Evolutionary conservation across 2,329 filamentous ascomycete species (phyloP).

Genomic region (Fonsecaea pugnacius): DNA sequence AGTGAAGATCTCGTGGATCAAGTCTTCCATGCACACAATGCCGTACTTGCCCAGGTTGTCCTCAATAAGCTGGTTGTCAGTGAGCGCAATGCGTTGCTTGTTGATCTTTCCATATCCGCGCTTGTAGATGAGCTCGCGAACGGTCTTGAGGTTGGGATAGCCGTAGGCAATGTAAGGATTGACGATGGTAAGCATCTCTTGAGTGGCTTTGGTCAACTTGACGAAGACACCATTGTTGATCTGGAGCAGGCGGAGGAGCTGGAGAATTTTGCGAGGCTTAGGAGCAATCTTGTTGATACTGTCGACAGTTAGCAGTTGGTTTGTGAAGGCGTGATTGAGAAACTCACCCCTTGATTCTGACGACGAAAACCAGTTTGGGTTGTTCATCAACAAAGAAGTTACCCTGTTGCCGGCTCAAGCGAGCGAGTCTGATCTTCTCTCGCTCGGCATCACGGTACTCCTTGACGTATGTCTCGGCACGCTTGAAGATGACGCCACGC

Average conservation of each 20-base stretch:
- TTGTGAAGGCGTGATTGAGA: neutral
- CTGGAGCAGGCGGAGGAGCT: constrained; percentile 98
- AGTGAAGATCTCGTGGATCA: constrained; percentile 99
- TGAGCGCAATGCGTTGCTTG: constrained; percentile 95
- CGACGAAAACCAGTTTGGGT: constrained; percentile 94
- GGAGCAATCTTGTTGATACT: constrained; percentile 99
- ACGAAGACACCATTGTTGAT: constrained; percentile 99
- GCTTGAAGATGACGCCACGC: constrained; percentile 98
- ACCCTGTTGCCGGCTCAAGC: constrained; percentile 87
- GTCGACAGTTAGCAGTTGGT: constrained; percentile 23
- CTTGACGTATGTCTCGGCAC: constrained; percentile 99
- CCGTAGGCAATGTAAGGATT: constrained; percentile 99
- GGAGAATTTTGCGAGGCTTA: constrained; percentile 99
- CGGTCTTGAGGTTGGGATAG: constrained; percentile 98
- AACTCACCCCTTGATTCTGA: constrained; percentile 94
- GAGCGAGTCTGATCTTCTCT: constrained; percentile 93
- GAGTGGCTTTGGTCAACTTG: constrained; percentile 94
- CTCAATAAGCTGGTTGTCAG: constrained; percentile 98
- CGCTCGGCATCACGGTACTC: constrained; percentile 99
- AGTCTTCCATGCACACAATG: constrained; percentile 98
- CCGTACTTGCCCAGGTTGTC: constrained; percentile 96
- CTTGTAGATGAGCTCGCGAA: constrained; percentile 99
- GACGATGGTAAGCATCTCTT: constrained; percentile 96
- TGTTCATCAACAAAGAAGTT: constrained; percentile 93
- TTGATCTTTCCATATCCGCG: constrained; percentile 98